phyloP scores from a whole-genome alignment of 352 stramenopile species.

The Pythium chondricola region DNA sequence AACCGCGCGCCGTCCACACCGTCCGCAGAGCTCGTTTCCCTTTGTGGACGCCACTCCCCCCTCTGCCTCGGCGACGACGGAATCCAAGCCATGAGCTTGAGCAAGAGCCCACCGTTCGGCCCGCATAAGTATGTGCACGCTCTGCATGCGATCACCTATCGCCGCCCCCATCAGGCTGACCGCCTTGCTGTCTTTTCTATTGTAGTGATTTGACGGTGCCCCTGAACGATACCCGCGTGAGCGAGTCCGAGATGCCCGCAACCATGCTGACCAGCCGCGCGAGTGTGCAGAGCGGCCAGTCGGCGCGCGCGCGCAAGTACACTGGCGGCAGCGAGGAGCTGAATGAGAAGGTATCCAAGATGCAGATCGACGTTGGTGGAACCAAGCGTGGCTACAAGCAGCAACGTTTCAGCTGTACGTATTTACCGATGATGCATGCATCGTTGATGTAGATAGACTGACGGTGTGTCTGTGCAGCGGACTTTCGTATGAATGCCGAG shows the following conservation, averaged over 20 bases:
- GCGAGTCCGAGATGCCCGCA: neutral
- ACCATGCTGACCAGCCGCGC: neutral
- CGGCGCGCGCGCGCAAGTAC: conserved; percentile 31
- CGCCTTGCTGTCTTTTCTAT: neutral
- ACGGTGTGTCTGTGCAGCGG: no score
- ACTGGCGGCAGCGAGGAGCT: conserved; percentile 54
- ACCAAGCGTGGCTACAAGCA: conserved; percentile 39
- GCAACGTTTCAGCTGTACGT: conserved; percentile 49
- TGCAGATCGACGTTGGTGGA: conserved; percentile 58
- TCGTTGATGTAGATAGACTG: neutral
- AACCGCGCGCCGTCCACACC: no score
- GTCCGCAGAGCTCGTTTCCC: no score
- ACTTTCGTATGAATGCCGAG: conserved; percentile 64
- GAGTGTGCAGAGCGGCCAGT: conserved; percentile 21
- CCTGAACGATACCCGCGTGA: conserved; percentile 20
- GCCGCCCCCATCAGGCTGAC: no score
- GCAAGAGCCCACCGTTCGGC: no score
- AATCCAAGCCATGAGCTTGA: no score
- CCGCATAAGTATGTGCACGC: no score
- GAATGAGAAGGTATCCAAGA: conserved; percentile 57
- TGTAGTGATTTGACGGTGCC: conserved; percentile 25
- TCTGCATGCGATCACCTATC: no score
- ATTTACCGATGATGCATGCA: neutral
- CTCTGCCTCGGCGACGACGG: no score
- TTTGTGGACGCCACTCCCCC: no score